A percentile compares a stretch with the other conserved stretches of the same genome.
Conservation (phyloP, 2,329 filamentous ascomycete genomes). For the Dactylonectria macrodidyma region DNA sequence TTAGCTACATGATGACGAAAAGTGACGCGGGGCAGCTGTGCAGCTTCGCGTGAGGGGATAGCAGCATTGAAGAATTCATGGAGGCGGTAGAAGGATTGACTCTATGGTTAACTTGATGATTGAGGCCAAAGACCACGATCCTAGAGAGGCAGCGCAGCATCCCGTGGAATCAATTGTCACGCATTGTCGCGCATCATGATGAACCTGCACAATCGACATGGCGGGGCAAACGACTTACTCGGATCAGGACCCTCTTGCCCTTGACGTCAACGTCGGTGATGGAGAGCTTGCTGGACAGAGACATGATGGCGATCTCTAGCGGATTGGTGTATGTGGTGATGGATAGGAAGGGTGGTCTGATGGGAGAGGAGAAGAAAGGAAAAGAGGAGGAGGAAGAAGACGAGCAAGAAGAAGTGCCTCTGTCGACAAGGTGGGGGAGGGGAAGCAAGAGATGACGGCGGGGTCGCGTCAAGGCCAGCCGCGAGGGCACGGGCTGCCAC, state of each 20-base stretch:
- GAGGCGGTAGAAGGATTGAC: neutral
- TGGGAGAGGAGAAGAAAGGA: conserved; percentile 18
- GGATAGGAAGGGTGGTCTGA: conserved; percentile 20
- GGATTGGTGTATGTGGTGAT: conserved; percentile 20
- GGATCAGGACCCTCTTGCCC: conserved; percentile 97
- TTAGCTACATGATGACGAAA: conserved; percentile 34
- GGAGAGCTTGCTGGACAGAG: conserved; percentile 97
- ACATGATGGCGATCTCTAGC: conserved; percentile 74
- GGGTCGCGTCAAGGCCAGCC: conserved; percentile 15
- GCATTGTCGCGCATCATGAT: neutral
- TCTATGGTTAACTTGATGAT: conserved; percentile 1
- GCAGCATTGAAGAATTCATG: neutral
- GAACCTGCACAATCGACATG: conserved; percentile 31
- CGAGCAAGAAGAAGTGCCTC: conserved; percentile 30
- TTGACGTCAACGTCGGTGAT: conserved; percentile 98
- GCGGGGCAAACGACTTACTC: conserved; percentile 74
- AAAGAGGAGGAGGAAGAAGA: conserved; percentile 41
- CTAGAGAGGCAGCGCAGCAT: neutral
- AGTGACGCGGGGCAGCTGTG: neutral
- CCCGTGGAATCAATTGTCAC: neutral
- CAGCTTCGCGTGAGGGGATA: neutral
- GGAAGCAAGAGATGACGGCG: conserved; percentile 20
- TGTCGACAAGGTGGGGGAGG: conserved; percentile 28
- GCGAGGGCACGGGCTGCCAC: conserved; percentile 13
- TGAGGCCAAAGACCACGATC: neutral